Evolutionary conservation across 768 basidiomycete genomes (phyloP).

Genomic region (Lentinula raphanica): DNA sequence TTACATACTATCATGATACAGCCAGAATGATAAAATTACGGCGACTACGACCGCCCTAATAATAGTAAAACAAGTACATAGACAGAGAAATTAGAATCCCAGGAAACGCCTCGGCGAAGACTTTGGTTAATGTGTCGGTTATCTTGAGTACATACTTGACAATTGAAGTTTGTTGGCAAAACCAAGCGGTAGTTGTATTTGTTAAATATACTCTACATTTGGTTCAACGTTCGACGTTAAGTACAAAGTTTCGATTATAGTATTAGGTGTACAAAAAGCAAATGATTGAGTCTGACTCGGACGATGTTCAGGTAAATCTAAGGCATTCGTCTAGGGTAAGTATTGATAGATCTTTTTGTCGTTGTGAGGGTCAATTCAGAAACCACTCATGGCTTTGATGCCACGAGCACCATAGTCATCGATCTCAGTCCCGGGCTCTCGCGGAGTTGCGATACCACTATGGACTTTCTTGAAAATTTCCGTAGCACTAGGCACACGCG

Average conservation of each 20-base stretch:
- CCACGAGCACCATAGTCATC: slow-evolving; percentile 7
- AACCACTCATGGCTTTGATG: slow-evolving; percentile 6
- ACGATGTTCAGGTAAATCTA: background rate
- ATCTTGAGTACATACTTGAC: no score
- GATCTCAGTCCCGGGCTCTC: slow-evolving; percentile 7
- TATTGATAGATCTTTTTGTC: background rate
- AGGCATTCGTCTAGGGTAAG: background rate
- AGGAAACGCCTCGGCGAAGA: no score
- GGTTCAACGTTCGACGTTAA: background rate
- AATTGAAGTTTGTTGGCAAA: no score
- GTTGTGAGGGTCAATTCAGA: background rate
- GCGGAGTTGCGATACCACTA: background rate
- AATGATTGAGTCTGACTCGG: background rate
- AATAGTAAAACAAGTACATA: no score
- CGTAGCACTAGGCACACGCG: slow-evolving; percentile 8
- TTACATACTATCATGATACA: no score
- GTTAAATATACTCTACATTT: no score
- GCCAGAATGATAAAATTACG: no score
- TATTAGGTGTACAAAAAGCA: background rate
- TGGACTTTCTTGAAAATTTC: background rate
- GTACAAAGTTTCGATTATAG: background rate
- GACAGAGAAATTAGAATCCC: no score
- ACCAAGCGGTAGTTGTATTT: no score
- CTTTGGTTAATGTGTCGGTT: no score
- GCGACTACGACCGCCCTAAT: no score